Base-by-base conservation (phyloP, 1,284 basidiomycete species). In the Puccinia horiana region DNA sequence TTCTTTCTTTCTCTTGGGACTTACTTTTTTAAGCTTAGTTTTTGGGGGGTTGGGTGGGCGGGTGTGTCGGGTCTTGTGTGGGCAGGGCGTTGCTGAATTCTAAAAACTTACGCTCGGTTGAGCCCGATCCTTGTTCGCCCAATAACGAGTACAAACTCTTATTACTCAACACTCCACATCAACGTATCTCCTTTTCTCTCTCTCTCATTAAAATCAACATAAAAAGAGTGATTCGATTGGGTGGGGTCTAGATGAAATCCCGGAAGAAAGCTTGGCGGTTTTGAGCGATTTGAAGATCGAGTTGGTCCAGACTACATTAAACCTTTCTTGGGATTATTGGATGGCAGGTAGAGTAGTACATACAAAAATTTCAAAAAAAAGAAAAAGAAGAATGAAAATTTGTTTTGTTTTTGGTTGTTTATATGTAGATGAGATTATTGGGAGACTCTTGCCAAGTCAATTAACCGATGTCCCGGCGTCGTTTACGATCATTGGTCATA, bases 401-500 rank as follows among this genome's bases (percentile, higher is more conserved):
- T n/a, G n/a, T n/a, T n/a, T n/a, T n/a, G n/a, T n/a, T n/a, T n/a
- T n/a, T 42, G 11, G n/a, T 37, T n/a, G 20, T 9, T 12, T 37
- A 8, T 29, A 12, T 29, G 52, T 83, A 95, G 95, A 94, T 85
- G 93, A 96, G 72, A 92, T 97, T 67, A 88, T 98, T 11, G 90
- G 92, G 78, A 89, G 92, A 8, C 89, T 95, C 67, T 89, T 98
- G 18, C 95, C 95, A 0, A 89, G 92, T 83, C 89, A 91, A 26
- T 88, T 95, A 1, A 91, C 93, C 72, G 93, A 92, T 58, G 91
- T 93, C 0, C 96, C 96, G 0, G 91, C 91, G 0, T 93, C 94
- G 0, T 99, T 95, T 88, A 92, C 96, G 14, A 90, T 91, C 81
- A 93, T 92, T 0, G 96, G 97, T 0, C 97, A 99, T 87, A 92